These are phyloP conservation scores for Mucor plumbeus DNA, from an alignment of 371 early-diverging fungal species.

Conservation along the genomic window DNA sequence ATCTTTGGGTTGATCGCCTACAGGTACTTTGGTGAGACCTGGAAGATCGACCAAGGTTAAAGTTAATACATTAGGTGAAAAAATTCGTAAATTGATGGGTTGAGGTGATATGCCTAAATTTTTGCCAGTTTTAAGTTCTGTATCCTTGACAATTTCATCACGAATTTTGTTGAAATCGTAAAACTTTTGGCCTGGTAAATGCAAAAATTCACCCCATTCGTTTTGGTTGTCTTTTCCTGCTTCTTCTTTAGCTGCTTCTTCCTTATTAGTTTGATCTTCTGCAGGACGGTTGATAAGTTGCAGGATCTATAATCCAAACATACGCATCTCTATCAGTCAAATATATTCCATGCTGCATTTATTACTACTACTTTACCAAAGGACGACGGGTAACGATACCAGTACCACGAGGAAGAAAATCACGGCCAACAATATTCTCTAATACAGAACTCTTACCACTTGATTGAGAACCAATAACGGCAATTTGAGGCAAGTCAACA, in stretches of 20 bases:
- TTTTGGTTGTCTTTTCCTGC: conserved; percentile 63
- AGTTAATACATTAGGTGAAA: conserved; percentile 95
- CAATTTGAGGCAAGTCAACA: conserved; percentile 98
- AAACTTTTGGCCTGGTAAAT: conserved; percentile 93
- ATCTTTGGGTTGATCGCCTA: conserved; percentile 98
- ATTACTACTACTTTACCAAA: conserved; percentile 60
- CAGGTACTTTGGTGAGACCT: conserved; percentile 96
- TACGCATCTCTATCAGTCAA: background rate
- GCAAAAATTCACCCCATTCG: conserved; percentile 98
- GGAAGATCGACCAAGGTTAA: conserved; percentile 99
- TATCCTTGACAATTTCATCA: conserved; percentile 92
- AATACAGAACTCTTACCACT: conserved; percentile 99
- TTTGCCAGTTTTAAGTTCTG: conserved; percentile 92
- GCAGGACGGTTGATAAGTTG: conserved; percentile 94
- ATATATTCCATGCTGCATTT: background rate
- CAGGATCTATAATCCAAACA: conserved; percentile 67
- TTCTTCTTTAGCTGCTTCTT: conserved; percentile 1
- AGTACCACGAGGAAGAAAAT: conserved; percentile 97
- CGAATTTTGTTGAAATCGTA: conserved; percentile 93
- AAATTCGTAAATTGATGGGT: conserved; percentile 96
- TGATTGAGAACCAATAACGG: conserved; percentile 97
- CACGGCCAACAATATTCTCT: conserved; percentile 98
- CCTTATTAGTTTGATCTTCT: conserved; percentile 23
- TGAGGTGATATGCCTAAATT: conserved; percentile 90
- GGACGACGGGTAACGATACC: conserved; percentile 97